Evolutionary conservation across 2,329 filamentous ascomycete species (phyloP).

Genomic region (Ophiocordyceps polyrhachis-furcata): DNA sequence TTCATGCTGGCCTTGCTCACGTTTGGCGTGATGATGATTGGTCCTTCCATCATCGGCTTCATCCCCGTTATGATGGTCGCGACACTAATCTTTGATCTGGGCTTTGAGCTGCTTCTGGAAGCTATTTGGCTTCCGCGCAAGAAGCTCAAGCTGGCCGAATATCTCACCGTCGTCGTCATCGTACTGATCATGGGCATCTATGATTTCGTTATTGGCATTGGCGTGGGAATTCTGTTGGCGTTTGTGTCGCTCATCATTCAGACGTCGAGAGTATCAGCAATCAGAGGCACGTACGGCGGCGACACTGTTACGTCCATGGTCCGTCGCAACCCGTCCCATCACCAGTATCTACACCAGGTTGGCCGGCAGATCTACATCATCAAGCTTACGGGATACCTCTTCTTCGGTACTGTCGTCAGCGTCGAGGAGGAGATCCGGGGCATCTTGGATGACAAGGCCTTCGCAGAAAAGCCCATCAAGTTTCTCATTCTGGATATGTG

Average conservation of each 20-base stretch:
- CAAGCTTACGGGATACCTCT: slow-evolving; percentile 87
- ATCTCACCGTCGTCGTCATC: slow-evolving; percentile 74
- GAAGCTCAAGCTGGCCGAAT: slow-evolving; percentile 73
- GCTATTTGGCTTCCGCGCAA: slow-evolving; percentile 78
- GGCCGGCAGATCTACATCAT: slow-evolving; percentile 79
- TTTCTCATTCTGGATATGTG: slow-evolving; percentile 80
- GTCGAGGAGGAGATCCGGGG: slow-evolving; percentile 77
- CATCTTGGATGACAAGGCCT: slow-evolving; percentile 67
- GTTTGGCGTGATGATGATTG: slow-evolving; percentile 63
- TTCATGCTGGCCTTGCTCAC: slow-evolving; percentile 69
- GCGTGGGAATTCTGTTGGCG: slow-evolving; percentile 77
- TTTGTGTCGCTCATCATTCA: slow-evolving; percentile 85
- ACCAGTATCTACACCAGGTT: slow-evolving; percentile 68
- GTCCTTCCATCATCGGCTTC: slow-evolving; percentile 75
- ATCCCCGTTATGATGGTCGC: slow-evolving; percentile 97
- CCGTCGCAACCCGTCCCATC: slow-evolving; percentile 72
- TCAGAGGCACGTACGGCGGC: slow-evolving; percentile 78
- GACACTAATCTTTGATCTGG: slow-evolving; percentile 83
- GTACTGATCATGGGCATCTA: slow-evolving; percentile 92
- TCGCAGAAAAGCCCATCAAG: slow-evolving; percentile 60
- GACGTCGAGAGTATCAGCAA: slow-evolving; percentile 73
- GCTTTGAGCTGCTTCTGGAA: slow-evolving; percentile 79
- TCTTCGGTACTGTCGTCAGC: slow-evolving; percentile 93
- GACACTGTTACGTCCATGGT: slow-evolving; percentile 84
- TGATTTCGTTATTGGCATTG: slow-evolving; percentile 90